Conservation (phyloP, 257 asterid species). For the Gentiana macrophylla region DNA sequence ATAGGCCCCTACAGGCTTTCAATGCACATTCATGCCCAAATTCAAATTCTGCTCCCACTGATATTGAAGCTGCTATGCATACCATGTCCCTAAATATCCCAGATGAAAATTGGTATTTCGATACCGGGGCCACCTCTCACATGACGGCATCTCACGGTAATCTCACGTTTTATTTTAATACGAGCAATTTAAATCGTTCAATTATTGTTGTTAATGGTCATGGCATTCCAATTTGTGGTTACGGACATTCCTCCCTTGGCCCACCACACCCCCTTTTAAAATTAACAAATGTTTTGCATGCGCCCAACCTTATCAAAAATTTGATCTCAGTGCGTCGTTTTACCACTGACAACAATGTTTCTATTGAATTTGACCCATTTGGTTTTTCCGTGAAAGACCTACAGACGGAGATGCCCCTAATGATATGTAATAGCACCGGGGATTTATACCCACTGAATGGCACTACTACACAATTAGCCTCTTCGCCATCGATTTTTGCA, state of each 20-base stretch:
- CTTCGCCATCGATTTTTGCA: neutral
- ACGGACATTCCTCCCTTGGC: neutral
- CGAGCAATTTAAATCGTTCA: neutral
- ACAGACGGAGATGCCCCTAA: neutral
- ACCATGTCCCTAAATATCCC: neutral
- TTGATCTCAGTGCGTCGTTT: neutral
- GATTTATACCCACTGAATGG: neutral
- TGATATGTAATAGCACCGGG: neutral
- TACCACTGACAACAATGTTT: neutral
- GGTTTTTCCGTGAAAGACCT: constrained; percentile 2
- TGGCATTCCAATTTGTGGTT: neutral
- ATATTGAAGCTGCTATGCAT: constrained; percentile 10
- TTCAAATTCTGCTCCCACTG: neutral
- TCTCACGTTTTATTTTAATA: neutral
- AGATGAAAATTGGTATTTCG: neutral
- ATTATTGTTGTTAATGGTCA: neutral
- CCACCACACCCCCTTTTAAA: neutral
- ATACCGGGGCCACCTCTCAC: constrained; percentile 1
- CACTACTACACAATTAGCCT: neutral
- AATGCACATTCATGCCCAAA: neutral
- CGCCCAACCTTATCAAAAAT: neutral
- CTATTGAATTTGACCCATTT: constrained; percentile 1
- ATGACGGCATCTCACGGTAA: neutral
- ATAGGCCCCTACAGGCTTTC: neutral
- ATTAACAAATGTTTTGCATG: neutral